Base-by-base conservation (phyloP, 805 yeast genomes). In the Ascoidea tarda region DNA sequence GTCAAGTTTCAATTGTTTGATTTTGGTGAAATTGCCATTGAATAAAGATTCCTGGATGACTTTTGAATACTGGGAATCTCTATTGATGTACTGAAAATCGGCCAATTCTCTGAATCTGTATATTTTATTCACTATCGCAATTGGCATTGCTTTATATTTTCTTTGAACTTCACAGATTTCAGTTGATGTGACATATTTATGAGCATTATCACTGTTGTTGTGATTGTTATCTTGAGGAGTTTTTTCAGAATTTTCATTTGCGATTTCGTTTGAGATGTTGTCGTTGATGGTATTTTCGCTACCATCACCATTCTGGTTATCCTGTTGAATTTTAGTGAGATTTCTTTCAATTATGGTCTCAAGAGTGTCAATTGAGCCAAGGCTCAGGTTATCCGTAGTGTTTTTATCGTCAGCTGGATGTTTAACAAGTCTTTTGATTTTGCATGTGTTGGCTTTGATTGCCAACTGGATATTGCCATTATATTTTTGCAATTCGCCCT, bases 61-160 rank as follows among this genome's bases (percentile, higher is more conserved):
- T 6, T 65, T 57, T 1, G 76, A 72, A 55, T 81, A 76, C 1
- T 69, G 63, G 12, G 84, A 82, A 58, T 77, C 74, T 50, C 74
- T 75, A 10, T 88, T 77, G 38, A 77, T 69, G 57, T 78, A 76
- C 64, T 93, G 98, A 64, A 88, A 91, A 66, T 90, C 98, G 0
- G 91, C 82, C 74, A 89, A 78, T 57, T 86, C 87, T 59, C 96
- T 76, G 64, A 91, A 91, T 57, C 84, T 76, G 61, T 81, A 82
- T 16, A 82, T 83, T 54, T 79, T 75, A 59, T 80, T 79, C 16
- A 88, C 71, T 16, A 87, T 75, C 0, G 83, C 89, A 5, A 77
- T 74, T 0, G 96, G 91, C 48, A 72, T 71, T 1, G 77, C 73
- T 31, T 66, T 66, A 50, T 75, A 71, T 4, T 68, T 58, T 10